These are phyloP conservation scores for Blastomyces gilchristii DNA, from an alignment of 2,329 filamentous ascomycete species.

Conservation along the genomic window DNA sequence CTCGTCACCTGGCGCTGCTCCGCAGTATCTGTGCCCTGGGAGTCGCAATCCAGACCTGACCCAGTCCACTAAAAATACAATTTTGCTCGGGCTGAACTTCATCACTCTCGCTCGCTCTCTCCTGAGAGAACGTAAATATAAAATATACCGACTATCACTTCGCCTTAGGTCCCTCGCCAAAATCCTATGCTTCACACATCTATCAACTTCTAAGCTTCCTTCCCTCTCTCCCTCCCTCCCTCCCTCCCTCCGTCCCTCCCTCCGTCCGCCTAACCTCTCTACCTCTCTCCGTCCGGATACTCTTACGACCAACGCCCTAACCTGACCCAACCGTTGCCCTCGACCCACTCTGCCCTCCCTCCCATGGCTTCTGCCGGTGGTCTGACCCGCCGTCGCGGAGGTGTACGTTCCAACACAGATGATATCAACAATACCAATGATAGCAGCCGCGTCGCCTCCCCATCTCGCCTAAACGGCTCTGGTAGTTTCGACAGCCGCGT, in stretches of 20 bases:
- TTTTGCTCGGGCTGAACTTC: neutral
- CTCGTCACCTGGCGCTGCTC: neutral
- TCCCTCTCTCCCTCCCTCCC: neutral
- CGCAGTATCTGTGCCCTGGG: neutral
- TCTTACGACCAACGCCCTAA: neutral
- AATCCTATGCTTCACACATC: neutral
- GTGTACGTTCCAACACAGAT: slow-evolving; percentile 45
- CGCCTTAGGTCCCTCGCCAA: neutral
- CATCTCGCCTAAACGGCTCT: slow-evolving; percentile 49
- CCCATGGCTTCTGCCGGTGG: slow-evolving; percentile 58
- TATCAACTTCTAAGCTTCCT: neutral
- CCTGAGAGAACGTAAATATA: neutral
- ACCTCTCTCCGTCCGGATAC: neutral
- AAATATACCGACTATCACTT: neutral
- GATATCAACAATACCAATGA: slow-evolving; percentile 56
- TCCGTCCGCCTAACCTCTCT: too few relatives aligned
- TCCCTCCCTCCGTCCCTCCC: too few relatives aligned
- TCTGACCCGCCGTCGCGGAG: slow-evolving; percentile 60
- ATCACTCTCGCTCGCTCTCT: neutral
- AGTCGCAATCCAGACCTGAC: neutral
- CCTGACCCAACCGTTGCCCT: slow-evolving; percentile 2
- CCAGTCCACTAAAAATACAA: neutral
- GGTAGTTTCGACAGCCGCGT: slow-evolving; percentile 43
- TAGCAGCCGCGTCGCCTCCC: slow-evolving; percentile 56
- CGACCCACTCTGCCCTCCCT: slow-evolving; percentile 12